Conservation (phyloP, 1,284 basidiomycete species). For the Cryptococcus neoformans region DNA sequence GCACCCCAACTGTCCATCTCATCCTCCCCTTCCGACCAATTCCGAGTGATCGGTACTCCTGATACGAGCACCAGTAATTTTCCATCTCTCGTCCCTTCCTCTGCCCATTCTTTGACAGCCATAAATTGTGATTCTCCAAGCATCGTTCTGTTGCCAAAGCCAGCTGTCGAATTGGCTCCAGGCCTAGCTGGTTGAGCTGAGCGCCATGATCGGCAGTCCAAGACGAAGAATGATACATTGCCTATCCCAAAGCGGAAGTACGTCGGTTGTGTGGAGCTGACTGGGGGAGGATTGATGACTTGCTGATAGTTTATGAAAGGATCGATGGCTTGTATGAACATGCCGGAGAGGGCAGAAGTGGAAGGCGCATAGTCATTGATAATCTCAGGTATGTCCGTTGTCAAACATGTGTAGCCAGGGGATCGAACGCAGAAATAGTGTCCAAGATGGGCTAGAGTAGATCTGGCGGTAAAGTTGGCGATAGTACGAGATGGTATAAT, state of each 20-base stretch:
- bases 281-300: constrained; percentile 5
- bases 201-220: constrained; percentile 9
- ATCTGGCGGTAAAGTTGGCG: constrained; percentile 11
- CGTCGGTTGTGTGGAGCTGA: background rate
- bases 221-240: constrained; percentile 7
- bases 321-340: constrained; percentile 8
- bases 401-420: constrained; percentile 15
- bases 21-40: constrained; percentile 12
- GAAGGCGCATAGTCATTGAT: constrained; percentile 12
- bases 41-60: constrained; percentile 9
- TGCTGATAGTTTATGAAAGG: constrained; percentile 9
- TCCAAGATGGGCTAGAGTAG: constrained; percentile 13
- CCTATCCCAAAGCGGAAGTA: constrained; percentile 10
- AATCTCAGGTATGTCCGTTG: constrained; percentile 13
- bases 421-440: constrained; percentile 2
- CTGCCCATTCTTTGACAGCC: constrained; percentile 4
- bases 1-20: constrained; percentile 14
- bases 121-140: constrained; percentile 4
- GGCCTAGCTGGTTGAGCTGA: constrained; percentile 3
- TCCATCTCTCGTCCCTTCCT: background rate
- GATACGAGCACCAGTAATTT: constrained; percentile 9
- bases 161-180: constrained; percentile 7
- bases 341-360: background rate
- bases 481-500: constrained; percentile 6
- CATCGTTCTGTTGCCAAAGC: constrained; percentile 8